phyloP scores from a whole-genome alignment of 106 monocot species.

The Allium sativum region DNA sequence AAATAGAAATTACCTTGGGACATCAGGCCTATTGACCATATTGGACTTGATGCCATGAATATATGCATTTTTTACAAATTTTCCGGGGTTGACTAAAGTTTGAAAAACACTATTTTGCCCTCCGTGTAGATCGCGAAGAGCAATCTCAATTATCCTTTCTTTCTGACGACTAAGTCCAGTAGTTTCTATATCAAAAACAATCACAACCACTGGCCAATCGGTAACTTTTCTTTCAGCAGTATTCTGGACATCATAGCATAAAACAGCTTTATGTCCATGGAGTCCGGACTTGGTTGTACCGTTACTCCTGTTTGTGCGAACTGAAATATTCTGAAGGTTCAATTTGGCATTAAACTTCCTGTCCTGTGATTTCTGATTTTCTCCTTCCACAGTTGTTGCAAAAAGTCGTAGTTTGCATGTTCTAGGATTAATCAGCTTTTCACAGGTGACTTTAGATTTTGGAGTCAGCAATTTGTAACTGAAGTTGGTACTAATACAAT shows the following conservation, averaged over 20 bases:
- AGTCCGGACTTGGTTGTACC: slow-evolving; percentile 13
- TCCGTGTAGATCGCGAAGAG: slow-evolving; percentile 71
- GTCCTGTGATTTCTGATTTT: slow-evolving; percentile 23
- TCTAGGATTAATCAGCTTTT: slow-evolving; percentile 16
- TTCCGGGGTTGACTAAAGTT: slow-evolving; percentile 73
- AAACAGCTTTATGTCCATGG: slow-evolving; percentile 26
- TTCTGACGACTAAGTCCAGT: slow-evolving; percentile 55
- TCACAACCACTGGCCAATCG: slow-evolving; percentile 54
- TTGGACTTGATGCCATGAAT: slow-evolving; percentile 61
- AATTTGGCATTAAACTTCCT: slow-evolving; percentile 20
- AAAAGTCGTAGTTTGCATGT: slow-evolving; percentile 17
- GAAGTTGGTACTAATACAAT: slow-evolving; percentile 18
- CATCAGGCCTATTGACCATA: slow-evolving; percentile 71
- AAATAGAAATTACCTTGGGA: slow-evolving; percentile 52
- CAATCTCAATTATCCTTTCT: slow-evolving; percentile 89
- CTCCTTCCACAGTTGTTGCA: slow-evolving; percentile 20
- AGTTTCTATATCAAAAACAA: slow-evolving; percentile 94
- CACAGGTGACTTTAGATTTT: slow-evolving; percentile 12
- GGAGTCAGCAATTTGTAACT: slow-evolving; percentile 21
- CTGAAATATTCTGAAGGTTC: slow-evolving; percentile 19
- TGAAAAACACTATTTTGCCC: slow-evolving; percentile 85
- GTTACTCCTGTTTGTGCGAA: slow-evolving; percentile 14
- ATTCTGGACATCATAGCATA: slow-evolving; percentile 21
- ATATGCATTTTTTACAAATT: slow-evolving; percentile 37
- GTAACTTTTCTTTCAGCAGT: slow-evolving; percentile 16